Evolutionary conservation across 2,329 filamentous ascomycete genomes (phyloP).

Genomic region (Arthrobotrys sphaeroides): DNA sequence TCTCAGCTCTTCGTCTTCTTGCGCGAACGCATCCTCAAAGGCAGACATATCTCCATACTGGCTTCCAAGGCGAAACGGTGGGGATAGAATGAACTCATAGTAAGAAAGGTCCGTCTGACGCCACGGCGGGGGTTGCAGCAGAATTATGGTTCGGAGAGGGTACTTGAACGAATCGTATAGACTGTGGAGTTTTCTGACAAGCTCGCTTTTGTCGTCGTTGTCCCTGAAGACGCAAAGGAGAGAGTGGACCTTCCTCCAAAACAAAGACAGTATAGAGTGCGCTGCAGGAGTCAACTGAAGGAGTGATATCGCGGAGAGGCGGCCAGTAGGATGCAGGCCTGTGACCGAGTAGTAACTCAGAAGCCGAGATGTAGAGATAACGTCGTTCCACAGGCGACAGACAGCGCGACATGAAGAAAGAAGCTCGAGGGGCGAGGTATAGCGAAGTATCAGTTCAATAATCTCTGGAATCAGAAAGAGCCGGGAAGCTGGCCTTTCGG

Average conservation of each 20-base stretch:
- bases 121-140: not conserved
- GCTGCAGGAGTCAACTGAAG: slow-evolving; percentile 11
- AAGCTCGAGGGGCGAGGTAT: slow-evolving; percentile 9
- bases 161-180: slow-evolving; percentile 7
- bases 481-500: not conserved
- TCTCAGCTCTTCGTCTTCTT: not conserved
- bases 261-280: not conserved
- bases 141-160: not conserved
- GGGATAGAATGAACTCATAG: not conserved
- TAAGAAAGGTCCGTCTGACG: not conserved
- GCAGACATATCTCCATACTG: not conserved
- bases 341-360: slow-evolving; percentile 19
- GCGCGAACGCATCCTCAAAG: not conserved
- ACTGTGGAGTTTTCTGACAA: not conserved
- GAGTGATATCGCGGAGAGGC: not conserved
- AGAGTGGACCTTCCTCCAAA: slow-evolving; percentile 1
- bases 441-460: not conserved
- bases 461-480: slow-evolving; percentile 28
- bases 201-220: not conserved
- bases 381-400: slow-evolving; percentile 7
- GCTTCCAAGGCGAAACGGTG: not conserved
- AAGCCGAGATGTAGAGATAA: slow-evolving; percentile 11
- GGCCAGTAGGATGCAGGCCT: not conserved
- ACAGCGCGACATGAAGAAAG: slow-evolving; percentile 12
- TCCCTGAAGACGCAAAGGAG: not conserved